A percentile compares a stretch with the other conserved stretches of the same genome.
Conservation (phyloP, 768 basidiomycete genomes). For the Gelatoporia subvermispora region DNA sequence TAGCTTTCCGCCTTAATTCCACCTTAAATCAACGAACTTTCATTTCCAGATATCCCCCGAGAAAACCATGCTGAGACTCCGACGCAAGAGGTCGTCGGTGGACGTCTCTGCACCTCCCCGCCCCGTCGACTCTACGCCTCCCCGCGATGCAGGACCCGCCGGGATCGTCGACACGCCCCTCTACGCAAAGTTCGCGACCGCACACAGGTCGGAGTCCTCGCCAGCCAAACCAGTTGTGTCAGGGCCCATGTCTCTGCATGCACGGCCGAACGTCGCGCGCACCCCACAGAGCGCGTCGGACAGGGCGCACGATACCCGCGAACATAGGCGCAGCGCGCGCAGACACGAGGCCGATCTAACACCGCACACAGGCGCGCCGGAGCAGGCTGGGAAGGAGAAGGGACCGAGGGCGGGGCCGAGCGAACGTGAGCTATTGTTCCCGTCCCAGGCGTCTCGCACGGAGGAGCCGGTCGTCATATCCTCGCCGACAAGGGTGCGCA, state of each 20-base stretch:
- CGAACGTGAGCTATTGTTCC: background rate
- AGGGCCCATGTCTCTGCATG: slow-evolving; percentile 11
- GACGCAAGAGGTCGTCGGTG: background rate
- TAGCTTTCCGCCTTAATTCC: background rate
- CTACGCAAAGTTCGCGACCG: slow-evolving; percentile 24
- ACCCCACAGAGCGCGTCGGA: background rate
- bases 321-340: no score
- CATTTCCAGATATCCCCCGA: background rate
- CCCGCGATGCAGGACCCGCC: slow-evolving; percentile 6
- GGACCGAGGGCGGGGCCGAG: background rate
- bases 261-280: background rate
- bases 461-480: no score
- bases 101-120: background rate
- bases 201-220: slow-evolving; percentile 1
- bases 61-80: background rate
- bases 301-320: background rate
- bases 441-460: no score
- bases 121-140: slow-evolving; percentile 2
- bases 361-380: background rate
- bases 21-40: background rate
- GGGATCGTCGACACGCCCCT: slow-evolving; percentile 15
- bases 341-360: background rate
- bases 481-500: no score
- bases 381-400: background rate
- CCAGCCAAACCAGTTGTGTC: slow-evolving; percentile 9